These are phyloP conservation scores for Musa acuminata DNA, from an alignment of 176 grass and related monocot genomes.

Conservation along the genomic window DNA sequence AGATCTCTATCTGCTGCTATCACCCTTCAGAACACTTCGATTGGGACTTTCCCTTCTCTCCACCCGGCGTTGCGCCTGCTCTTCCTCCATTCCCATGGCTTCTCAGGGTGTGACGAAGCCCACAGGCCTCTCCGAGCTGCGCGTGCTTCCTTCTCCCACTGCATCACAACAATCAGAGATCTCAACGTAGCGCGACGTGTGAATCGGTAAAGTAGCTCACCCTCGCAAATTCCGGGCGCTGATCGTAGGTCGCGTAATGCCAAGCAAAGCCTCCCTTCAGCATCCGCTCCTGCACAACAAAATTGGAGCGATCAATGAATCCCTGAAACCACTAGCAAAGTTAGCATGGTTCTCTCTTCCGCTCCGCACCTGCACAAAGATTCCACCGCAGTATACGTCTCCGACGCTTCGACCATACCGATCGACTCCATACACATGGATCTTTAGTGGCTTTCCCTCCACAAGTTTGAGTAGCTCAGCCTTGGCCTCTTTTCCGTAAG, in stretches of 20 bases:
- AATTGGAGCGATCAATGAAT: not conserved
- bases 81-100: conserved; percentile 56
- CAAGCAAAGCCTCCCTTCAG: conserved; percentile 30
- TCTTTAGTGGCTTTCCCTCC: conserved; percentile 32
- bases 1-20: too few species aligned
- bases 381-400: conserved; percentile 39
- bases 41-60: conserved; percentile 5
- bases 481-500: conserved; percentile 41
- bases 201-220: conserved; percentile 12
- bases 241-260: conserved; percentile 30
- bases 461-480: conserved; percentile 45
- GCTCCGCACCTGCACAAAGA: conserved; percentile 49
- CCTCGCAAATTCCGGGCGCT: conserved; percentile 32
- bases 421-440: conserved; percentile 43
- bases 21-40: conserved; percentile 16
- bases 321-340: conserved; percentile 8
- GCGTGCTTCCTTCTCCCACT: conserved; percentile 47
- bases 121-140: conserved; percentile 33
- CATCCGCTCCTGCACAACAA: conserved; percentile 4
- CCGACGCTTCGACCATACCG: conserved; percentile 43
- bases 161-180: not conserved
- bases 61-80: conserved; percentile 10
- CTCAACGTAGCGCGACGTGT: not conserved
- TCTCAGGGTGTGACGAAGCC: conserved; percentile 35
- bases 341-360: not conserved